Percentiles rank a stretch among this genome's conserved stretches.
Evolutionary conservation across 2,329 filamentous ascomycete species (phyloP).

Genomic region (Coniochaeta sp.): DNA sequence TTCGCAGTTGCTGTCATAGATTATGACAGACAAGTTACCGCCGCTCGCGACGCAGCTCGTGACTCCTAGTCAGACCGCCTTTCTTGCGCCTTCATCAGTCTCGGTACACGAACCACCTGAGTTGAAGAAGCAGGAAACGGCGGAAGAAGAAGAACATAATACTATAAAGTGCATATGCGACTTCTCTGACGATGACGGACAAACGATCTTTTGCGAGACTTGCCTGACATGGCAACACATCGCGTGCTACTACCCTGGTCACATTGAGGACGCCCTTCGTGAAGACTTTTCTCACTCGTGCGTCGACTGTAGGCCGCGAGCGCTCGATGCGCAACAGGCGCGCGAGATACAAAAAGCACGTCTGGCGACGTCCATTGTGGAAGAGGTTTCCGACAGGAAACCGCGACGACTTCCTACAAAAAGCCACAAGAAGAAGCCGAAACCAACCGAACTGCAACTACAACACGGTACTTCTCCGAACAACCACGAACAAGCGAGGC

Average conservation of each 20-base stretch:
- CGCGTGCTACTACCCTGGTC: conserved; percentile 81
- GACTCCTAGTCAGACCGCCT: conserved; percentile 43
- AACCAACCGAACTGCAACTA: conserved; percentile 57
- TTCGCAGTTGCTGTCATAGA: conserved; percentile 41
- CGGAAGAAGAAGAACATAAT: conserved; percentile 69
- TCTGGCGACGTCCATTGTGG: conserved; percentile 34
- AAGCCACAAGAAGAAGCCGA: conserved; percentile 80
- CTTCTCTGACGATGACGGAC: conserved; percentile 91
- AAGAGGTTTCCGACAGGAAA: conserved; percentile 58
- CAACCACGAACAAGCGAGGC: conserved; percentile 43
- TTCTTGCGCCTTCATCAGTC: conserved; percentile 28
- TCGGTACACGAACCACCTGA: conserved; percentile 29
- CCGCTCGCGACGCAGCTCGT: conserved; percentile 47
- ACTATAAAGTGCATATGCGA: conserved; percentile 98
- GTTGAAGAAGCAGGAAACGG: conserved; percentile 39
- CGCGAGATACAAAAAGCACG: conserved; percentile 61
- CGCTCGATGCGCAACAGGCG: conserved; percentile 66
- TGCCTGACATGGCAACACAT: conserved; percentile 99
- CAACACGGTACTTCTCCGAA: conserved; percentile 62
- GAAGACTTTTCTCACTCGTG: conserved; percentile 75
- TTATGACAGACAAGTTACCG: conserved; percentile 55
- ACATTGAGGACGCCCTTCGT: conserved; percentile 64
- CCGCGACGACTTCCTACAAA: conserved; percentile 69
- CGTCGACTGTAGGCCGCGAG: conserved; percentile 75
- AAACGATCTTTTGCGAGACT: conserved; percentile 90